Conservation (phyloP, 2,329 filamentous ascomycete species). For the Rasamsonia emersonii region DNA sequence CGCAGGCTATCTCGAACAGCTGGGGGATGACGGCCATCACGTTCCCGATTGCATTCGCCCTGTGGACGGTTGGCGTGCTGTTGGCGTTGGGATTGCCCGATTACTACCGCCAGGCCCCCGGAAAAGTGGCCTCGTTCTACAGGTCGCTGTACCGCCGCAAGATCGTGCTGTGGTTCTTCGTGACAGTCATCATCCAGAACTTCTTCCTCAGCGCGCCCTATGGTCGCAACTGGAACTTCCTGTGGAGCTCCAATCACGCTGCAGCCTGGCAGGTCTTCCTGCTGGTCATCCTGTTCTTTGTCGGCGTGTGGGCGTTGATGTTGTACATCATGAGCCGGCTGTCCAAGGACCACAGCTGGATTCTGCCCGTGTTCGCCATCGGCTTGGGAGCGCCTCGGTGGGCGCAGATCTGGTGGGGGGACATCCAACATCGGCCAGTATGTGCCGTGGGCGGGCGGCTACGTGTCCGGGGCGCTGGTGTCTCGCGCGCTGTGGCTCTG, state of each 20-base stretch:
- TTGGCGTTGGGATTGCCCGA: conserved; percentile 56
- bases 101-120: conserved; percentile 58
- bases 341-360: conserved; percentile 56
- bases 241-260: conserved; percentile 51
- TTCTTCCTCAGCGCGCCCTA: conserved; percentile 59
- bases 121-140: conserved; percentile 58
- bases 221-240: conserved; percentile 58
- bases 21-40: conserved; percentile 47
- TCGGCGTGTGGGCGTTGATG: conserved; percentile 47
- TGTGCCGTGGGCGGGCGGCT: conserved; percentile 53
- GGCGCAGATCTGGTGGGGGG: conserved; percentile 61
- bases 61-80: conserved; percentile 49
- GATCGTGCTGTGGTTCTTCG: conserved; percentile 59
- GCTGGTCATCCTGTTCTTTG: conserved; percentile 40
- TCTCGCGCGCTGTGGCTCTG: conserved; percentile 56
- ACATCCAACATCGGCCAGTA: conserved; percentile 52
- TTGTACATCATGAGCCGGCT: conserved; percentile 34
- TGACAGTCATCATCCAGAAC: conserved; percentile 56
- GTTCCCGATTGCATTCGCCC: conserved; percentile 48
- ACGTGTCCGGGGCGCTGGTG: conserved; percentile 46
- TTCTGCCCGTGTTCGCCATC: conserved; percentile 59
- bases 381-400: conserved; percentile 57
- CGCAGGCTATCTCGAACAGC: conserved; percentile 32
- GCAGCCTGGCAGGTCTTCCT: conserved; percentile 49
- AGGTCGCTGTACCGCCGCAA: conserved; percentile 52